A percentile compares a stretch with the other conserved stretches of the same genome.
phyloP scores from a whole-genome alignment of 495 filamentous ascomycete genomes.

The Xylaria venustula region DNA sequence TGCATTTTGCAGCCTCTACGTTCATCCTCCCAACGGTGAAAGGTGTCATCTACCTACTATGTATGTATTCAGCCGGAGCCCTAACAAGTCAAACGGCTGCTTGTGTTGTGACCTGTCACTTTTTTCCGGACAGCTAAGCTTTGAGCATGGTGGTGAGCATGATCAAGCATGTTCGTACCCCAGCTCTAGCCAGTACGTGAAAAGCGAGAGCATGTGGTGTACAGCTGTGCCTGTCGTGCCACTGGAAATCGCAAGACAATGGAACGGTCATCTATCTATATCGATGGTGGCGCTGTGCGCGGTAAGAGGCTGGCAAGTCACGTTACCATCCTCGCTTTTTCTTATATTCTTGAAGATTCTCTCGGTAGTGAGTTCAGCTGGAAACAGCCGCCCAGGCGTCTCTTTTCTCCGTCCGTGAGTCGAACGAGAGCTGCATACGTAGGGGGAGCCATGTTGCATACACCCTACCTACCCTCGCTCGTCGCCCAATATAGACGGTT shows the following conservation, averaged over 20 bases:
- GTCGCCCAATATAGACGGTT: conserved; percentile 3
- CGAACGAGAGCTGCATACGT: conserved; percentile 17
- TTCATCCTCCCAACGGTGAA: neutral
- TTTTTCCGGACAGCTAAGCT: conserved; percentile 5
- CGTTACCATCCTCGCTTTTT: neutral
- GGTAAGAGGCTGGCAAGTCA: conserved; percentile 17
- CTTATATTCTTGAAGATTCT: no score
- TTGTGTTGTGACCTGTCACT: conserved; percentile 25
- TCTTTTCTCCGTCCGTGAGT: neutral
- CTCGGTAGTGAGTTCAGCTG: no score
- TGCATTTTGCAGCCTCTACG: neutral
- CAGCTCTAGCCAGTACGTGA: neutral
- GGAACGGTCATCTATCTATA: conserved; percentile 5
- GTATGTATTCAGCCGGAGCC: neutral
- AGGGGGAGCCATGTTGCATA: conserved; percentile 1
- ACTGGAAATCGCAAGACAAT: conserved; percentile 2
- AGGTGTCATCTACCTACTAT: neutral
- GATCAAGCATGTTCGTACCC: neutral
- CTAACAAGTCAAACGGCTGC: conserved; percentile 10
- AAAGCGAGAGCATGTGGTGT: neutral
- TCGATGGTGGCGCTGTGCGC: conserved; percentile 8
- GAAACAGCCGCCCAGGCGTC: neutral
- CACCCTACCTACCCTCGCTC: neutral
- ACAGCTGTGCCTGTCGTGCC: neutral
- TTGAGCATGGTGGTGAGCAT: conserved; percentile 2